Evolutionary conservation across 106 monocot genomes (phyloP), one percentile per base, ranked within the genome.

Genomic region (Allium cepa): DNA sequence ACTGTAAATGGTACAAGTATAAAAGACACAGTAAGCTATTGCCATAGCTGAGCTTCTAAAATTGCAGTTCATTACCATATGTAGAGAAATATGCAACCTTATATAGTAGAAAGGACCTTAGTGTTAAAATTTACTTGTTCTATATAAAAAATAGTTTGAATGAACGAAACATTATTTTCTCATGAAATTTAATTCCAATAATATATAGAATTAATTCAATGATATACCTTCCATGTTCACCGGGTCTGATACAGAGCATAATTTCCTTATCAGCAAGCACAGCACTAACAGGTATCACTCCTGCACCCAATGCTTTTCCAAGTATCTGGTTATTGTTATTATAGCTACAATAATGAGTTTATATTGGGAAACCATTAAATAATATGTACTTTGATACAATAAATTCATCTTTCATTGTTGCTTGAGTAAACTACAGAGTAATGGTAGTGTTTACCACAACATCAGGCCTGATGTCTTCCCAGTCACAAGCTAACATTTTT

Each of bases 301-400:
- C 99, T 61, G 93, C 99, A 73, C 99, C 99, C 51, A 99, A 77
- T 36, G 99, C 99, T 79, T 99, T 99, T 60, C 99, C 99, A 72
- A 99, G 73, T 71, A 99, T 93, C 99, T 93, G 72, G 9, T 36
- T 10, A 8, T 3, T 13, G 7, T 8, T 9, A 26, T 16, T 53
- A 60, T 68, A 56, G 56, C 47, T 63, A 56, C 45, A 56, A 47
- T 60, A 69, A 36, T 2, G 6, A 49, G 9, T 17, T 12, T 36
- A 62, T 9, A 10, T 45, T 46, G 10, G 22, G 22, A 22, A 22
- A 22, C 22, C 22, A 22, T 22, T 22, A 22, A 22, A 62, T 26
- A 10, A 60, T 45, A 27, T 10, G 14, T 26, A 62, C 10, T 26
- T 36, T 36, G 3, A 36, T 36, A 36, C 36, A 36, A 5, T 36